Conservation (phyloP, 345 rosid species). For the Barbarea vulgaris region DNA sequence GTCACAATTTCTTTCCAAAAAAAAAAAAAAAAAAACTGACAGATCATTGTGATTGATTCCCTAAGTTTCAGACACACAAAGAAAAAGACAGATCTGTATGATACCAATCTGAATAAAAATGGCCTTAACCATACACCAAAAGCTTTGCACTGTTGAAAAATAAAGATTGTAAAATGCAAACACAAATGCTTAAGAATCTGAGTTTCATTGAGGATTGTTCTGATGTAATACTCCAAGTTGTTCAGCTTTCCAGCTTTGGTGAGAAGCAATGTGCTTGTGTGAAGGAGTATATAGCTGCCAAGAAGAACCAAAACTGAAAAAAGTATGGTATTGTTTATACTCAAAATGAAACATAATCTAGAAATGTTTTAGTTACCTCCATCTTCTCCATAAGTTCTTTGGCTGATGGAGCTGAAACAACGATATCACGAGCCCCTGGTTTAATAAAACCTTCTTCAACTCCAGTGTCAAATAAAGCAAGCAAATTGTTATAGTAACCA, state of each 20-base stretch:
- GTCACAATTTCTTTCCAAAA: conserved; percentile 14
- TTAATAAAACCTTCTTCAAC: conserved; percentile 92
- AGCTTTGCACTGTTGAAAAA: conserved; percentile 18
- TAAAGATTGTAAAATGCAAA: conserved; percentile 10
- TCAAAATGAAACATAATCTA: neutral
- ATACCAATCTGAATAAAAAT: conserved; percentile 16
- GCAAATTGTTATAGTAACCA: conserved; percentile 80
- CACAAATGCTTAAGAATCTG: conserved; percentile 1
- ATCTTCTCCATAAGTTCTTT: conserved; percentile 69
- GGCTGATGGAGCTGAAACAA: conserved; percentile 82
- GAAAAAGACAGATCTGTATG: conserved; percentile 6
- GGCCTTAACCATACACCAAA: conserved; percentile 23
- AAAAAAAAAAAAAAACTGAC: too few species aligned
- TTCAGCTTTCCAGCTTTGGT: conserved; percentile 73
- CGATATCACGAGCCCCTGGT: conserved; percentile 72
- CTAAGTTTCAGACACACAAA: neutral
- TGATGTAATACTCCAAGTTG: neutral
- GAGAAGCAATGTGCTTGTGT: conserved; percentile 70
- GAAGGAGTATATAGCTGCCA: conserved; percentile 66
- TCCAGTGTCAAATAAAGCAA: conserved; percentile 79
- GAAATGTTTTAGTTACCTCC: conserved; percentile 4
- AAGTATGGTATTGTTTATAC: neutral
- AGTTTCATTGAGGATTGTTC: neutral
- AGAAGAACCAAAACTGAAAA: neutral
- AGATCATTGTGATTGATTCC: conserved; percentile 8